Base-by-base conservation (phyloP, 2,329 filamentous ascomycete genomes). In the Periconia sp. region DNA sequence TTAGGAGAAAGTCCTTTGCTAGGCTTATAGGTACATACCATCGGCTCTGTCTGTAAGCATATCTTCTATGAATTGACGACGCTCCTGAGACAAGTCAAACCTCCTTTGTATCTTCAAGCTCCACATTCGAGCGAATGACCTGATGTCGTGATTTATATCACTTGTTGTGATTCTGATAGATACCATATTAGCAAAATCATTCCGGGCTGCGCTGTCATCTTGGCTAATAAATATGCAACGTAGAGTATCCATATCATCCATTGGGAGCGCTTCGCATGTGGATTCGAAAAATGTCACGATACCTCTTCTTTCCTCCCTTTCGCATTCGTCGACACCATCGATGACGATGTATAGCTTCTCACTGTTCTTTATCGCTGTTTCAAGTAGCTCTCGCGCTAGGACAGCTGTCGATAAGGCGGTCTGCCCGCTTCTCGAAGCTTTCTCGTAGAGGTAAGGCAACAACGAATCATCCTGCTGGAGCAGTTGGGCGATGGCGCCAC, bases 241-340 rank as follows among this genome's bases (percentile, higher is more conserved):
- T 51, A 19, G 62, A 18, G 18, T 55, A 56, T 7, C 63, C 50
- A 10, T 52, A 52, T 53, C 38, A 45, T 46, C 9, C 45, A 28
- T 8, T 35, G 29, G 4, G 38, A 47, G 10, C 30, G 37, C 26
- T 0, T 37, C 16, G 3, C 61, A 50, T 5, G 61, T 13, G 0
- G 31, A 12, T 6, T 22, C 39, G 16, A 72, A 54, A 25, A 62
- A 70, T 0, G 43, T 12, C 0, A 68, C 26, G 1, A 70, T 52
- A 15, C 52, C 47, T 16, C 51, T 58, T 4, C 61, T 46, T 15
- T 73, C 64, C 0, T 36, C 19, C 4, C 35, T n/a, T 1, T 62
- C 44, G 36, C 71, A 73, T 43, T 77, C 73, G 35, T 77, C 74
- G 11, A 77, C 46, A 0, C 75, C 74, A 44, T 77, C 74, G 22